Evolutionary conservation across 768 basidiomycete genomes (phyloP).

Genomic region (Trametes meyenii): DNA sequence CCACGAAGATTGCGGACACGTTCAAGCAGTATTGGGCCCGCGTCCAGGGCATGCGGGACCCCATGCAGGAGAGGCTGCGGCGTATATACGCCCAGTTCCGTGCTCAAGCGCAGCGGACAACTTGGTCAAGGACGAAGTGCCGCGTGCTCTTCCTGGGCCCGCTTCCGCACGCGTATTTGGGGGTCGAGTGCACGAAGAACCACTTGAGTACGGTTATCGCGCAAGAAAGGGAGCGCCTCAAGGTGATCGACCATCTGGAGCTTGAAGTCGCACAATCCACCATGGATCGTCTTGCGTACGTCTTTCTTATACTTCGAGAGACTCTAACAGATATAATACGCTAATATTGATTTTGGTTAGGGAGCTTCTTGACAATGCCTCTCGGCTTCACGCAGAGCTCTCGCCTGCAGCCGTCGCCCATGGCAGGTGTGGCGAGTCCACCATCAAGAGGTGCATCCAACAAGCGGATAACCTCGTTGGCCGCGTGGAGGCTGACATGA

Average conservation of each 20-base stretch:
- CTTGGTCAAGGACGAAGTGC: background rate
- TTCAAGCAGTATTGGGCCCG: background rate
- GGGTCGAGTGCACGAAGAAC: background rate
- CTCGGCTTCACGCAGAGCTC: background rate
- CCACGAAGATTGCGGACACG: background rate
- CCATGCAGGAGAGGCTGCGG: background rate
- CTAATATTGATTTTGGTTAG: background rate
- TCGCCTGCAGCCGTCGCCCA: background rate
- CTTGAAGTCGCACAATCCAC: conserved; percentile 2
- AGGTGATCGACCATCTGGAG: background rate
- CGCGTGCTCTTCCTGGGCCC: background rate
- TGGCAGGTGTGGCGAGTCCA: background rate
- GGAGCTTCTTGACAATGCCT: background rate
- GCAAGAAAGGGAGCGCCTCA: background rate
- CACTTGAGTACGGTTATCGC: background rate
- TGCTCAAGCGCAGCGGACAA: background rate
- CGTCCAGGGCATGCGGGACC: background rate
- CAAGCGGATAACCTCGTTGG: background rate
- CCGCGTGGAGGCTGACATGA: background rate
- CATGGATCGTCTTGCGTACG: background rate
- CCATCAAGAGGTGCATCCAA: background rate
- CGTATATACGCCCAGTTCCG: conserved; percentile 5
- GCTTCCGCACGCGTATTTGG: background rate
- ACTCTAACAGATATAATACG: no score
- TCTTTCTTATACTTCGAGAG: background rate